phyloP scores from a whole-genome alignment of 768 basidiomycete species.

The Amanita pseudoporphyria region DNA sequence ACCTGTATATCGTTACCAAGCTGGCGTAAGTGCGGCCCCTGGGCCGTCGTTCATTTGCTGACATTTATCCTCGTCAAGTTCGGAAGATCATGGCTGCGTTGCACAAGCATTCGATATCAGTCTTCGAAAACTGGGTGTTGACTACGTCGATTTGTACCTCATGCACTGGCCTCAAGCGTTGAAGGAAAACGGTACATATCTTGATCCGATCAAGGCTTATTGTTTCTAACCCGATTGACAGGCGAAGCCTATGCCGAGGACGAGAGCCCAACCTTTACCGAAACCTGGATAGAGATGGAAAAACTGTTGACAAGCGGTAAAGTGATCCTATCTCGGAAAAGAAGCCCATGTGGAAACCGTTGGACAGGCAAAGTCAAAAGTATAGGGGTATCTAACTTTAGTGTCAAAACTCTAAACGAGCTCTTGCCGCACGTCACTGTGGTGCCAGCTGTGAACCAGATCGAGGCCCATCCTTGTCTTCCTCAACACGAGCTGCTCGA shows the following conservation, averaged over 20 bases:
- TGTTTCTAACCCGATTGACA: neutral
- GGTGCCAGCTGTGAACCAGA: conserved; percentile 46
- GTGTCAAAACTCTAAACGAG: conserved; percentile 29
- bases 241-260: conserved; percentile 9
- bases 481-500: conserved; percentile 33
- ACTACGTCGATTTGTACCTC: conserved; percentile 41
- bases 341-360: neutral
- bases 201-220: too few species aligned
- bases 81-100: conserved; percentile 26
- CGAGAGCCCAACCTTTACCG: conserved; percentile 17
- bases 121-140: conserved; percentile 23
- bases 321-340: neutral
- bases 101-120: conserved; percentile 23
- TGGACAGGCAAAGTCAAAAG: conserved; percentile 29
- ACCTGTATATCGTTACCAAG: conserved; percentile 33
- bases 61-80: conserved; percentile 13
- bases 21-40: conserved; percentile 24
- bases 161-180: conserved; percentile 29
- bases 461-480: conserved; percentile 47
- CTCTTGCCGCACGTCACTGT: conserved; percentile 36
- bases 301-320: conserved; percentile 19
- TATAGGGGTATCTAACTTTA: conserved; percentile 54
- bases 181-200: conserved; percentile 13
- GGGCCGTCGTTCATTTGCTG: too few species aligned
- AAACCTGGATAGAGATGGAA: conserved; percentile 19